Evolutionary conservation across 352 stramenopile species (phyloP).

Genomic region (Phytopythium montanum): DNA sequence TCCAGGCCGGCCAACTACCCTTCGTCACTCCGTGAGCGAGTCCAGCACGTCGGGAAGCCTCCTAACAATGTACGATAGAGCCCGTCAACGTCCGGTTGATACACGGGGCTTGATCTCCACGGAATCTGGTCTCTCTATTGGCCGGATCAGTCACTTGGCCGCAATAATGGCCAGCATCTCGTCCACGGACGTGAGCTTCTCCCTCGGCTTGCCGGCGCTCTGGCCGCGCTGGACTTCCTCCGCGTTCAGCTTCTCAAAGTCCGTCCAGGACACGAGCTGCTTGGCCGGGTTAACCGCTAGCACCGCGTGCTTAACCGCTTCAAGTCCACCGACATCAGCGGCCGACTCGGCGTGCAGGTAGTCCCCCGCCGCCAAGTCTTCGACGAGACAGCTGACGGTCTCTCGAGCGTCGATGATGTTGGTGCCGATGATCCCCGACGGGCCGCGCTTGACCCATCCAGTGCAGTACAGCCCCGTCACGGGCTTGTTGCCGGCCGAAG

Average conservation of each 20-base stretch:
- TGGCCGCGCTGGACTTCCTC: slow-evolving; percentile 64
- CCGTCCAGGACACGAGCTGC: slow-evolving; percentile 65
- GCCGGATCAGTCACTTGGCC: slow-evolving; percentile 3
- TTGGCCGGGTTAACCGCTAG: slow-evolving; percentile 44
- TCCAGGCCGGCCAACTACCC: slow-evolving; percentile 50
- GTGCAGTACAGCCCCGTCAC: slow-evolving; percentile 92
- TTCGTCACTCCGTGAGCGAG: slow-evolving; percentile 43
- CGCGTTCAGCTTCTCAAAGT: slow-evolving; percentile 54
- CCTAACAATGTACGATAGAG: background rate
- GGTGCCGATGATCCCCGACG: slow-evolving; percentile 97
- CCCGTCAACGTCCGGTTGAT: too few species aligned
- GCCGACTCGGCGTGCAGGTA: slow-evolving; percentile 26
- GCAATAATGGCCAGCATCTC: slow-evolving; percentile 5
- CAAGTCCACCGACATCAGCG: slow-evolving; percentile 24
- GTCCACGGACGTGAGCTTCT: slow-evolving; percentile 77
- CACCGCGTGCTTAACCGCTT: slow-evolving; percentile 45
- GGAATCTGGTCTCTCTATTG: too few species aligned
- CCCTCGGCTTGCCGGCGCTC: slow-evolving; percentile 58
- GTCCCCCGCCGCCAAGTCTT: slow-evolving; percentile 73
- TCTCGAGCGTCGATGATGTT: slow-evolving; percentile 98
- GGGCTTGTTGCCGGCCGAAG: slow-evolving; percentile 19
- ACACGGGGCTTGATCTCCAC: too few species aligned
- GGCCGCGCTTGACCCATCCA: slow-evolving; percentile 97
- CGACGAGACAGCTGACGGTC: slow-evolving; percentile 91
- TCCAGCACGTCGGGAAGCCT: slow-evolving; percentile 20